These are phyloP conservation scores for Tilletia setariae DNA, from an alignment of 1,284 basidiomycete species.

Conservation along the genomic window DNA sequence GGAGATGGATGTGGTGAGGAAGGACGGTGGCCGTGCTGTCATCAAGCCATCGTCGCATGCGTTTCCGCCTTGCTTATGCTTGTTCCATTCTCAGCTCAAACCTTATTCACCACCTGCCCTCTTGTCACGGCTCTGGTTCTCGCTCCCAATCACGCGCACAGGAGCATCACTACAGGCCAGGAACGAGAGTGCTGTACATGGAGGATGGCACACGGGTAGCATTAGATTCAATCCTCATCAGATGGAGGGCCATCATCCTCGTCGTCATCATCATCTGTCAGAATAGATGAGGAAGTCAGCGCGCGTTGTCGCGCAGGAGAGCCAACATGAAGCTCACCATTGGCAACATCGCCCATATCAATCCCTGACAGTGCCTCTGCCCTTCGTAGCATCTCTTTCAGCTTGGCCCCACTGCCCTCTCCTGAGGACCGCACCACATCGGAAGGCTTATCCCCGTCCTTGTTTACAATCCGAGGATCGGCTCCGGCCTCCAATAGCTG, in stretches of 20 bases:
- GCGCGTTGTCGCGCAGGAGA: background rate
- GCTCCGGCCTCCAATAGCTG: constrained; percentile 49
- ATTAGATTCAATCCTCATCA: constrained; percentile 4
- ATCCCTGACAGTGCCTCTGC: constrained; percentile 13
- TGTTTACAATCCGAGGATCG: constrained; percentile 39
- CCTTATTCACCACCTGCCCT: too few species aligned
- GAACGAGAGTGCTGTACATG: too few species aligned
- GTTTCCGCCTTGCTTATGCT: too few species aligned
- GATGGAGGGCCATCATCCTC: constrained; percentile 9
- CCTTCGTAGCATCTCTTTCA: constrained; percentile 10
- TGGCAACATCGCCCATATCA: constrained; percentile 9
- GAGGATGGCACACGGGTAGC: too few species aligned
- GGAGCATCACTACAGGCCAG: too few species aligned
- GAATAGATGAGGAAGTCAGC: background rate
- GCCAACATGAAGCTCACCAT: background rate
- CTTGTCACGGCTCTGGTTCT: too few species aligned
- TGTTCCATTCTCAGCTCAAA: too few species aligned
- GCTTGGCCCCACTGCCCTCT: background rate
- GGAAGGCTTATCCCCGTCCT: constrained; percentile 43
- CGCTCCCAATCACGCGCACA: too few species aligned
- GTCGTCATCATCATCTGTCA: constrained; percentile 1
- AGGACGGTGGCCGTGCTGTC: too few species aligned
- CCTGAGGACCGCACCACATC: constrained; percentile 26
- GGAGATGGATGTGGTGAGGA: too few species aligned
- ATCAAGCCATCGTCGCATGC: too few species aligned